A percentile compares a stretch with the other conserved stretches of the same genome.
phyloP scores from a whole-genome alignment of 164 flowering plant genomes.

The Berberis vulgaris region DNA sequence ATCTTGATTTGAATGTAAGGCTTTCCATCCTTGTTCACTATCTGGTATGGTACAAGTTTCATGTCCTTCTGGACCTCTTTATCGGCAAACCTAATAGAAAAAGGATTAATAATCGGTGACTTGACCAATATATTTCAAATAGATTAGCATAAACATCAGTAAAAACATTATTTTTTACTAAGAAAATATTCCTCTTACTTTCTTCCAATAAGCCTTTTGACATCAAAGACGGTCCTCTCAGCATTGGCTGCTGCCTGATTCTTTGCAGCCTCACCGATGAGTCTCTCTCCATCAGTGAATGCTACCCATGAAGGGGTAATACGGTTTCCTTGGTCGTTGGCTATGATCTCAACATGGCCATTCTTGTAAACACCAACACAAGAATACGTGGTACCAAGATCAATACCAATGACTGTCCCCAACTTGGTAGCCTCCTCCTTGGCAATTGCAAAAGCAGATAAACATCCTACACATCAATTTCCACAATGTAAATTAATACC shows the following conservation, averaged over 20 bases:
- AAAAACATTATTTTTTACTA: background rate
- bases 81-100: conserved; percentile 18
- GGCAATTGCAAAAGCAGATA: conserved; percentile 26
- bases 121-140: background rate
- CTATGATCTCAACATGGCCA: conserved; percentile 42
- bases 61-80: conserved; percentile 33
- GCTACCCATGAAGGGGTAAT: conserved; percentile 51
- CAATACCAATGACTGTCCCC: conserved; percentile 42
- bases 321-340: conserved; percentile 47
- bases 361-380: conserved; percentile 46
- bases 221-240: conserved; percentile 38
- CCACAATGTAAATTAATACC: background rate
- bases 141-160: background rate
- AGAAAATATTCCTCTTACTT: conserved; percentile 17
- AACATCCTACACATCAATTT: conserved; percentile 15
- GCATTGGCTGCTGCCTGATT: conserved; percentile 41
- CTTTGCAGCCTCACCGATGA: conserved; percentile 50
- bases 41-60: conserved; percentile 34
- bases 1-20: conserved; percentile 33
- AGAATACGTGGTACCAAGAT: conserved; percentile 46
- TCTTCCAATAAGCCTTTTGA: conserved; percentile 39
- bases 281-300: conserved; percentile 33
- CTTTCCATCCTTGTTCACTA: conserved; percentile 47
- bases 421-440: conserved; percentile 33
- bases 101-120: too few relatives aligned